Conservation (phyloP, 345 rosid genomes). For the Turritis glabra region DNA sequence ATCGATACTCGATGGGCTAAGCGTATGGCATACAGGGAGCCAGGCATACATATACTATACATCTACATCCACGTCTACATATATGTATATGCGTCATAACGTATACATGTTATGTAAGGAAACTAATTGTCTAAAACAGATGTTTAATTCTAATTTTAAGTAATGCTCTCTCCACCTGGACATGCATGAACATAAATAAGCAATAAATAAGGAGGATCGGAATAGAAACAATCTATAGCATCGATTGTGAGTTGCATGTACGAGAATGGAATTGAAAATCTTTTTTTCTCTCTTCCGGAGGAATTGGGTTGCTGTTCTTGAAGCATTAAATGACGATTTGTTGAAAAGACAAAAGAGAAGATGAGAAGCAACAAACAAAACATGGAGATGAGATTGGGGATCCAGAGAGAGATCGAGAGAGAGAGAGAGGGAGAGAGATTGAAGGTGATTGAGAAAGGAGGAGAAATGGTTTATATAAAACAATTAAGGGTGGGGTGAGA, state of each 20-base stretch:
- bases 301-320: slow-evolving; percentile 29
- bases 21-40: slow-evolving; percentile 99
- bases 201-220: slow-evolving; percentile 21
- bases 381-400: slow-evolving; percentile 17
- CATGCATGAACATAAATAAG: slow-evolving; percentile 28
- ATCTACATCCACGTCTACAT: too few relatives aligned
- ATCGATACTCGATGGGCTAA: slow-evolving; percentile 60
- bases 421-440: slow-evolving; percentile 26
- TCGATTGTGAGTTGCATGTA: slow-evolving; percentile 31
- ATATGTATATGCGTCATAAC: neutral
- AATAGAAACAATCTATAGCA: slow-evolving; percentile 13
- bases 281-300: slow-evolving; percentile 19
- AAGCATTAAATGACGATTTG: slow-evolving; percentile 20
- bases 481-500: slow-evolving; percentile 33
- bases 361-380: slow-evolving; percentile 24
- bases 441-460: slow-evolving; percentile 30
- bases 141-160: slow-evolving; percentile 7
- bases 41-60: slow-evolving; percentile 65
- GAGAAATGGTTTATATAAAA: slow-evolving; percentile 42
- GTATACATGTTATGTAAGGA: slow-evolving; percentile 15
- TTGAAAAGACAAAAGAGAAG: slow-evolving; percentile 29
- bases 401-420: slow-evolving; percentile 23
- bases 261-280: slow-evolving; percentile 20
- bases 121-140: slow-evolving; percentile 16
- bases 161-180: slow-evolving; percentile 18